phyloP scores from a whole-genome alignment of 2,329 filamentous ascomycete species.

The Epichloe baconii region DNA sequence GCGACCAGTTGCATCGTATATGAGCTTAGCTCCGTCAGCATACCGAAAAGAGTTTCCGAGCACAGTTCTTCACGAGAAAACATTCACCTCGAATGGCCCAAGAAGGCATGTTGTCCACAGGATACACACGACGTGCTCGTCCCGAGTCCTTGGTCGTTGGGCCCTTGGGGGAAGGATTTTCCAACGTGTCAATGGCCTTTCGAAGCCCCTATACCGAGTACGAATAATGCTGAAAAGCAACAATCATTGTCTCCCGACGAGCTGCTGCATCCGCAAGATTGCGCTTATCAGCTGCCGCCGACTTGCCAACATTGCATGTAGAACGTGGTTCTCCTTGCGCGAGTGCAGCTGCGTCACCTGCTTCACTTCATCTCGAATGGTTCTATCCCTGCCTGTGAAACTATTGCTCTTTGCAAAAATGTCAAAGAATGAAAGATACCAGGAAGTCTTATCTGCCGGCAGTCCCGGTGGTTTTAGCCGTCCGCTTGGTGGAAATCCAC shows the following conservation, averaged over 20 bases:
- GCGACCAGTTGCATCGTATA: no score
- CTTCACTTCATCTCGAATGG: slow-evolving; percentile 11
- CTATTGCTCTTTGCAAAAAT: slow-evolving; percentile 16
- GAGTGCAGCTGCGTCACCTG: slow-evolving; percentile 8
- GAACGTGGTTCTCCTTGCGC: neutral
- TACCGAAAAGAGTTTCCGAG: no score
- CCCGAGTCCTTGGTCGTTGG: no score
- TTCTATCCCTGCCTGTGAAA: slow-evolving; percentile 7
- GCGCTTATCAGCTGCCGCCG: slow-evolving; percentile 8
- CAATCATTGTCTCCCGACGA: neutral
- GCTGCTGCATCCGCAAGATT: neutral
- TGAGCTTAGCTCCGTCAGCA: no score
- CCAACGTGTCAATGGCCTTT: no score
- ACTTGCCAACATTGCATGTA: slow-evolving; percentile 20
- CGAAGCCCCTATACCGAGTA: no score
- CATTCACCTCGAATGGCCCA: no score
- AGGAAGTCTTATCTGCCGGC: slow-evolving; percentile 8
- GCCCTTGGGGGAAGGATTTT: no score
- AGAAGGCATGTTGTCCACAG: no score
- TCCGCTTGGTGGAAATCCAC: neutral
- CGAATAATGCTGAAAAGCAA: slow-evolving; percentile 16
- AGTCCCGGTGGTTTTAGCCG: neutral
- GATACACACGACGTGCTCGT: no score
- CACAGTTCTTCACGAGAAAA: no score
- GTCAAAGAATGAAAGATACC: slow-evolving; percentile 12